phyloP scores from a whole-genome alignment of 305 asterid genomes.

The Vinca major region DNA sequence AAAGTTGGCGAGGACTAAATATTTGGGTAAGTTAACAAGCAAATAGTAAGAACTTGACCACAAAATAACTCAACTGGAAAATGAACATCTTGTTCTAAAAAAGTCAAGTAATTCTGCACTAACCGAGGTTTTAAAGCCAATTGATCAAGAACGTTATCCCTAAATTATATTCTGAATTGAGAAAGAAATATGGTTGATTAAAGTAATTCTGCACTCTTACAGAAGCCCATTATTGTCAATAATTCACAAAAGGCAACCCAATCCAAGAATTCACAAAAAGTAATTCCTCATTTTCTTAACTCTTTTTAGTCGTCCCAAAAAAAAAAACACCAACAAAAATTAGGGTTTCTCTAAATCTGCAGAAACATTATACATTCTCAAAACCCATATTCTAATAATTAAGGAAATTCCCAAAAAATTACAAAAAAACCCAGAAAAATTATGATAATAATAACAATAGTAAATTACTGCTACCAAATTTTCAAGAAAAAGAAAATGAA shows the following conservation, averaged over 20 bases:
- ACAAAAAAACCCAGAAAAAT: background rate
- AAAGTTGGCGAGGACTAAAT: background rate
- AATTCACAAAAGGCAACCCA: too few species aligned
- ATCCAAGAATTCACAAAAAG: too few species aligned
- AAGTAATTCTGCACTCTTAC: background rate
- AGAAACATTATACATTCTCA: background rate
- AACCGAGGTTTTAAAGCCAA: background rate
- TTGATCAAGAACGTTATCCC: background rate
- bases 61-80: background rate
- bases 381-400: background rate
- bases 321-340: background rate
- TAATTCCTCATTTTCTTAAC: too few species aligned
- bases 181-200: too few species aligned
- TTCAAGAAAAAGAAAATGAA: slow-evolving; percentile 3
- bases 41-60: background rate
- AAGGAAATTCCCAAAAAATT: background rate
- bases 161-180: background rate
- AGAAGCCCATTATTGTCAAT: too few species aligned
- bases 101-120: background rate
- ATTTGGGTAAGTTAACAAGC: background rate
- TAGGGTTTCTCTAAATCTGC: slow-evolving; percentile 8
- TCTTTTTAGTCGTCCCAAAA: too few species aligned
- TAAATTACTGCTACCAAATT: background rate
- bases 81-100: background rate
- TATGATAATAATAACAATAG: background rate